These are phyloP conservation scores for Phaeosphaeria sp. DNA, from an alignment of 2,329 filamentous ascomycete genomes.

Conservation along the genomic window DNA sequence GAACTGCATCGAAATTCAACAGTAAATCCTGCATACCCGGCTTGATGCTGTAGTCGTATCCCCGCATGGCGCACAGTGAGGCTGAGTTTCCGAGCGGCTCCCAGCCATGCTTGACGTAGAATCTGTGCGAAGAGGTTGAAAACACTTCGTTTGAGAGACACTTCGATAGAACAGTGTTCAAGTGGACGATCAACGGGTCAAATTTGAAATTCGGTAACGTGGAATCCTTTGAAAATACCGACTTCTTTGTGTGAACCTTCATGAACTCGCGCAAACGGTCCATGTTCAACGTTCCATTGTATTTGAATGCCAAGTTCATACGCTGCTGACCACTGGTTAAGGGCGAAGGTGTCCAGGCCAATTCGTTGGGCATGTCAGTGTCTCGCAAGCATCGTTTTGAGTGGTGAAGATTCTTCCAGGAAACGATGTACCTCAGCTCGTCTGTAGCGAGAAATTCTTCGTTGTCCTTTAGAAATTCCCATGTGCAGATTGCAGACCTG, in stretches of 20 bases:
- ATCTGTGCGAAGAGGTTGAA: background rate
- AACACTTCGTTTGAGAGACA: background rate
- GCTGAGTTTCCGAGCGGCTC: background rate
- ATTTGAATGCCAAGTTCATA: background rate
- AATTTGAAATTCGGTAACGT: background rate
- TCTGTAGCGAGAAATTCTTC: constrained; percentile 8
- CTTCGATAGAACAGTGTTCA: constrained; percentile 1
- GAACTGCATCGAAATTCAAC: background rate
- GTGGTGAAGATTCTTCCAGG: constrained; percentile 12
- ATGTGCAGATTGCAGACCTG: background rate
- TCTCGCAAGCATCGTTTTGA: too few species aligned
- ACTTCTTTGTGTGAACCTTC: background rate
- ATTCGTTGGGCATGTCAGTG: background rate
- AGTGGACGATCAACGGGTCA: background rate
- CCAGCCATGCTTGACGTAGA: background rate
- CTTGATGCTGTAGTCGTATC: constrained; percentile 4
- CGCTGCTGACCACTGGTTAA: background rate
- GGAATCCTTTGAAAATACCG: too few species aligned
- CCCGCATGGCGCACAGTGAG: background rate
- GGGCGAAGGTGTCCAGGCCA: background rate
- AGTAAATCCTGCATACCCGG: constrained; percentile 1
- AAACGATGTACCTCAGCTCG: constrained; percentile 7
- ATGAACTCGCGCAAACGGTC: background rate
- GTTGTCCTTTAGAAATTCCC: constrained; percentile 3
- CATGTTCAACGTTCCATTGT: background rate